Evolutionary conservation across 805 yeast genomes (phyloP), one percentile per base, ranked within the genome.

Genomic region (Candida arabinofermentans): DNA sequence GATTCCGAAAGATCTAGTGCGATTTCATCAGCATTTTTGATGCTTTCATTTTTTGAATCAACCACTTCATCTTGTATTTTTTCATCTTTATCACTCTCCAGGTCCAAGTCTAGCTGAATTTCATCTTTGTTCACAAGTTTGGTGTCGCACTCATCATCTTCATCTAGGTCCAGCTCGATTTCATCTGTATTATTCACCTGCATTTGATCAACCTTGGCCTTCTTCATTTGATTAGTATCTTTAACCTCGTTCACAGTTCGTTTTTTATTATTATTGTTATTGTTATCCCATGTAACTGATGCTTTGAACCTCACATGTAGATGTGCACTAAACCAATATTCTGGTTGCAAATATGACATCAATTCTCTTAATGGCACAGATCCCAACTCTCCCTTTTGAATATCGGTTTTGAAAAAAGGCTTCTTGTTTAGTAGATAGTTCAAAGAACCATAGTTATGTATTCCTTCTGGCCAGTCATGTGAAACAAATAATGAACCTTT

Each of bases 391-490:
- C 79, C 77, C 2, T 64, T 64, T 2, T 69, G 62, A 1, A 89
- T 72, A 59, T 91, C 98, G 2, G 55, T 53, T 44, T 64, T 67
- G 59, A 93, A 86, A 54, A 72, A 84, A 0, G 84, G 86, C 58
- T 93, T 93, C 10, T 53, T 49, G 22, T 57, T 54, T 19, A 91
- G 53, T 9, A 93, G 64, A 19, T 51, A 43, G 0, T 59, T 48
- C n/a, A 69, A 14, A 52, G 85, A 61, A 0, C 97, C 98, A 59
- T 74, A 64, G 5, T 76, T 63, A 33, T 74, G 83, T 8, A 90
- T 80, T 3, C 85, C 86, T 31, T 71, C 80, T 0, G 99, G 99
- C 99, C 99, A 93, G 66, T 93, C 99, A 62, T 93, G 99, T 24
- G 86, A 76, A 40, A 91, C 46, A 58, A 83, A 70, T 1, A 89